Base-by-base conservation (phyloP, 257 asterid species). In the Cruciata laevipes region DNA sequence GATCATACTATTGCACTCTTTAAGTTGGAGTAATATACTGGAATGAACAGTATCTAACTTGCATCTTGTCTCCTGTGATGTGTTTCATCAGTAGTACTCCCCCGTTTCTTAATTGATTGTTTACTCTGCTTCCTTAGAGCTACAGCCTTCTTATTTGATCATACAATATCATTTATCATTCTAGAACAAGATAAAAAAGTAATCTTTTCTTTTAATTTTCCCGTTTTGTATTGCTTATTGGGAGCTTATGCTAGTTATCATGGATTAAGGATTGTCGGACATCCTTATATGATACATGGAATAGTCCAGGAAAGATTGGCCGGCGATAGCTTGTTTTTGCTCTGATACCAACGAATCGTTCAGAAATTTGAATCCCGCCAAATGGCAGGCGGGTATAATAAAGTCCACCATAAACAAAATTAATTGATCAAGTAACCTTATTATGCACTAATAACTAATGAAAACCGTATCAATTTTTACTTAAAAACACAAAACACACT, bases 321-420 rank as follows among this genome's bases (percentile, higher is more conserved):
- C 67, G 68, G 75, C 69, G 42, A 42, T 42, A 53, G 25, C 30
- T 70, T 30, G 69, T 6, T 33, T 62, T 61, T 51, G 65, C 63
- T 59, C 72, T 30, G 42, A 21, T 16, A 56, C 67, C 60, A 58
- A 38, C 13, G 70, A 27, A 52, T 52, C 76, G 51, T 80, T 20
- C 37, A 21, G 63, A 30, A 5, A 60, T 38, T 81, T 56, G 63
- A 71, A 16, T 78, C 76, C 83, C 85, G 80, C 63, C 73, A 25
- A 55, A 65, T 42, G 55, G 68, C 74, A 61, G 66, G 66, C 66
- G 52, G 16, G 13, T 64, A 77, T 61, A 71, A 38, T 37, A 73
- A 24, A 37, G 65, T 17, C 32, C n/a, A 12, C 27, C 27, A 38
- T 71, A 33, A 9, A 66, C 13, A 37, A 37, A 37, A 8, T 37